Conservation (phyloP, 495 filamentous ascomycete species). For the Letharia lupina region DNA sequence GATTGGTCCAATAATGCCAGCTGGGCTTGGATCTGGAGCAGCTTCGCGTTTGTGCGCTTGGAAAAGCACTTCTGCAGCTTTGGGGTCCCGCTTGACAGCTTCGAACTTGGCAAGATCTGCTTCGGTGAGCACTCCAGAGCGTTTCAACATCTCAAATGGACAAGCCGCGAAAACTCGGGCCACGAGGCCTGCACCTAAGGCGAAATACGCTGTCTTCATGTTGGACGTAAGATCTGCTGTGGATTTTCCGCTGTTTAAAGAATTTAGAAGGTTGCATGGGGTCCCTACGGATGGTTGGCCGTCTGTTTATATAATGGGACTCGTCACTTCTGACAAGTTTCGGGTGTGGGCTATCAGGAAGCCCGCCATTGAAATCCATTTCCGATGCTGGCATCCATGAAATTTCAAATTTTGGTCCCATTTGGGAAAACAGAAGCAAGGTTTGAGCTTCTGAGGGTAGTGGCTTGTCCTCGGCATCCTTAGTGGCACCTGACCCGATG, state of each 20-base stretch:
- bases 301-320: neutral
- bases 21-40: neutral
- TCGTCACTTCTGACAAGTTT: no score
- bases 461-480: no score
- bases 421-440: no score
- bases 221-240: neutral
- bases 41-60: conserved; percentile 9
- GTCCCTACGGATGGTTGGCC: neutral
- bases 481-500: no score
- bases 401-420: no score
- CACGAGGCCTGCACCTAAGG: neutral
- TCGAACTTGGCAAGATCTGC: conserved; percentile 9
- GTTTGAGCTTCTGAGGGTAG: no score
- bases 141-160: conserved; percentile 4
- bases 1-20: conserved; percentile 7
- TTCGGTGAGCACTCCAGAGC: conserved; percentile 4
- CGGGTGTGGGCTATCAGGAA: no score
- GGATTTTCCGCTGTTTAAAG: no score
- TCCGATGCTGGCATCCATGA: no score
- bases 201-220: neutral
- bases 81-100: neutral
- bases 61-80: conserved; percentile 6
- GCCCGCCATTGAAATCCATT: no score
- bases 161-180: neutral
- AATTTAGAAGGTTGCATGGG: neutral